Base-by-base conservation (phyloP, 768 basidiomycete species). In the Boletus rubescentipes region DNA sequence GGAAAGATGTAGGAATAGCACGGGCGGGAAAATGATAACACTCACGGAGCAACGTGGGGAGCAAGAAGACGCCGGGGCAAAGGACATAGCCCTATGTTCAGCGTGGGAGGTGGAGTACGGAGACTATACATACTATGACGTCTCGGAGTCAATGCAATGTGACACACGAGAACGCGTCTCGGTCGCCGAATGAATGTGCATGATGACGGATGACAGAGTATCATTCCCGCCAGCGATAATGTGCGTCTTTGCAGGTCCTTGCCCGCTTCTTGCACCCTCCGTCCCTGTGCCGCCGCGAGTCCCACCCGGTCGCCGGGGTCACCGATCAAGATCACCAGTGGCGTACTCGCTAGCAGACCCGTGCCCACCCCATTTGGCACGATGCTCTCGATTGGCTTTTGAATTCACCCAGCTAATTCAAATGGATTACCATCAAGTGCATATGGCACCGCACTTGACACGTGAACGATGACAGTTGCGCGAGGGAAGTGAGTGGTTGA, bases 31-130 rank as follows among this genome's bases (percentile, higher is more conserved):
- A 37, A 39, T 36, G 35, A 21, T 39, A 46, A 42, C 29, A 57
- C 48, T 54, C 54, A 44, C 52, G 63, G 59, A 57, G 58, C 57
- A 70, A 54, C 62, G 60, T 61, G 67, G 56, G 32, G 34, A 20
- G 48, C 2, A 42, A 44, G 36, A 35, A 56, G 51, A 43, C 49
- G 51, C 44, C 49, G 32, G 29, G 26, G n/a, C 3, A 40, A 46
- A 51, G 52, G 40, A 51, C 20, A 42, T 36, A 21, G 38, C 21
- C 12, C n/a, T 41, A 46, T 18, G 12, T 48, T 37, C 23, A 53
- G 49, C 62, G 63, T 62, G 61, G 59, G 57, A 63, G 54, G 59
- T 53, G 55, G 54, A 32, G 55, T 29, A 48, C 14, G 40, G 39
- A 32, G 41, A 55, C 53, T 55, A 44, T 48, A 32, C 18, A 18